Evolutionary conservation across 345 rosid species (phyloP), one percentile per base, ranked within the genome.

Genomic region (Citrus sinensis): DNA sequence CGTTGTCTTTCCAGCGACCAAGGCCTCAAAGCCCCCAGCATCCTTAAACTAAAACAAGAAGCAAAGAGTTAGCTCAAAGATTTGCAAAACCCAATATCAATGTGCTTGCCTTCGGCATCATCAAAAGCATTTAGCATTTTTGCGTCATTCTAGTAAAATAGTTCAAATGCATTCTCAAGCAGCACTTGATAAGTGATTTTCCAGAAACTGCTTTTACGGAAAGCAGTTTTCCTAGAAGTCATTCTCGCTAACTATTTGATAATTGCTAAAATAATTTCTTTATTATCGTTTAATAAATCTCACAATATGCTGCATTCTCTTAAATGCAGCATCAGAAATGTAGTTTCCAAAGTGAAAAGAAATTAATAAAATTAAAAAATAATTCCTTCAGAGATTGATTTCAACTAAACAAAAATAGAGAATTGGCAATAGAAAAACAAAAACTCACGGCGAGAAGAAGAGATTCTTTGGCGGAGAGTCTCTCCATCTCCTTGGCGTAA

Each of bases 391-490:
- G 51, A 46, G 14, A 46, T 46, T 11, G 14, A 46, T 46, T 46
- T 46, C 17, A 46, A 46, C 17, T 13, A 46, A 46, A 3, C 51
- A 46, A 46, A 11, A 46, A 46, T 13, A 11, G 51, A 46, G 14
- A 46, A 46, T 13, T 46, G 51, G 4, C 51, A 46, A 13, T 46
- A 3, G 51, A 46, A 13, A 46, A 46, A 13, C 51, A 42, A 72
- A 54, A 34, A 80, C 87, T 79, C 82, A 96, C 99, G 17, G 99
- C 97, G 61, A 96, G 93, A 72, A 96, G 91, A 55, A 96, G 88
- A 2, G 98, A 96, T 80, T 96, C 99, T 80, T 96, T 96, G 68
- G 99, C 99, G 55, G 98, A 91, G 78, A 96, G 98, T 14, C 99
- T 83, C 80, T 96, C 99, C 99, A 96, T 96, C 75, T 88, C 97